Evolutionary conservation across 768 basidiomycete species (phyloP), one percentile per base, ranked within the genome.

Genomic region (Chalciporus piperatus): DNA sequence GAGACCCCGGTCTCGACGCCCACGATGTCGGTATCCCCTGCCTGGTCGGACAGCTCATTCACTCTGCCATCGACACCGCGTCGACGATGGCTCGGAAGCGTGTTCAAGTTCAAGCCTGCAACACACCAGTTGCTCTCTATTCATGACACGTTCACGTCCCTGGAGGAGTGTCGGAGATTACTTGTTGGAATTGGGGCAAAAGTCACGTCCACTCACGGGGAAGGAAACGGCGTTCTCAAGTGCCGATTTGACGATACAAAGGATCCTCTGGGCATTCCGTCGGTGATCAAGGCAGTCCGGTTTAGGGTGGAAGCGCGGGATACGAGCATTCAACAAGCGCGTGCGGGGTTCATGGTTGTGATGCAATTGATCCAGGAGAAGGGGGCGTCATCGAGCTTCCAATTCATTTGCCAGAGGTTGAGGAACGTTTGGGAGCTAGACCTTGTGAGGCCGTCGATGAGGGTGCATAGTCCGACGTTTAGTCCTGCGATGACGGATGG

Each of bases 41-140:
- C 74, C 19, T 73, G 79, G 53, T 80, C 79, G 11, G 77, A 77
- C 35, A 72, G 74, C 6, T 71, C 78, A 39, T 72, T 74, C 17
- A 70, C 73, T 2, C 71, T 73, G n/a, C 71, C 76, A 3, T 69
- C 75, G 40, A 69, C 79, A 25, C 74, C 75, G 49, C 70, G 71
- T 70, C 81, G 82, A 55, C 81, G 78, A 45, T 98, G 95, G 96
- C 81, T 99, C 55, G 83, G 84, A 40, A 89, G 85, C 60, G 79
- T 97, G 38, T 95, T 98, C 79, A 88, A 82, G 65, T 85, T 92
- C 73, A 91, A 87, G 61, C 83, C 89, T 0, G 72, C 81, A 27
- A 76, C 70, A 27, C 82, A 81, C 59, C 63, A 65, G 22, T 73
- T 94, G 11, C 67, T 81, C 39, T 91, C 87, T 4, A 68, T 75